Evolutionary conservation across 1,139 yeast species (phyloP).

Genomic region (Suhomyces bokatorum): DNA sequence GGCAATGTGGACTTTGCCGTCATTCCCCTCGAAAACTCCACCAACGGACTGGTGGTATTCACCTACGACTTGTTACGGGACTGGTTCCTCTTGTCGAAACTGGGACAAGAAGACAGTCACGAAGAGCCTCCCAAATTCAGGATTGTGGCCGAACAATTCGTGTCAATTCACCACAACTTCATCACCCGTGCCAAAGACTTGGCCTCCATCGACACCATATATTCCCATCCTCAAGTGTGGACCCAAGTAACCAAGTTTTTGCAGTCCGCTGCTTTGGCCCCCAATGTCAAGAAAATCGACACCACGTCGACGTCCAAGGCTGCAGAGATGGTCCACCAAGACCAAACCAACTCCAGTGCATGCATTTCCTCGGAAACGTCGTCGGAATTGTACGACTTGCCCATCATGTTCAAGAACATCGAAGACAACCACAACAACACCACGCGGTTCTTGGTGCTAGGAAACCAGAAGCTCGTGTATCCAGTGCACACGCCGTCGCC

Average conservation of each 20-base stretch:
- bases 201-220: conserved; percentile 53
- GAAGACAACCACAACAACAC: conserved; percentile 78
- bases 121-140: conserved; percentile 34
- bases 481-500: conserved; percentile 1
- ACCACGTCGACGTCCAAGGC: conserved; percentile 82
- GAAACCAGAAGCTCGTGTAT: conserved; percentile 26
- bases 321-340: conserved; percentile 59
- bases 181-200: conserved; percentile 51
- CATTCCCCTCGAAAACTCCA: conserved; percentile 93
- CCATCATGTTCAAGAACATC: conserved; percentile 54
- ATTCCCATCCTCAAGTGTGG: conserved; percentile 98
- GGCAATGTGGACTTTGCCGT: conserved; percentile 64
- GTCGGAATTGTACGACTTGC: conserved; percentile 59
- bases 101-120: background rate
- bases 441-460: conserved; percentile 77
- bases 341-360: conserved; percentile 39
- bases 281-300: conserved; percentile 54
- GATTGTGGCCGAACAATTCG: conserved; percentile 78
- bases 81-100: conserved; percentile 38
- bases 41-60: conserved; percentile 89
- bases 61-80: conserved; percentile 82
- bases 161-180: conserved; percentile 77
- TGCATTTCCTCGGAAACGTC: conserved; percentile 60
- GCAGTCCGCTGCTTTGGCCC: conserved; percentile 29
- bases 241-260: conserved; percentile 74